Conservation (phyloP, 2,329 filamentous ascomycete species). For the Pleurostoma richardsiae region DNA sequence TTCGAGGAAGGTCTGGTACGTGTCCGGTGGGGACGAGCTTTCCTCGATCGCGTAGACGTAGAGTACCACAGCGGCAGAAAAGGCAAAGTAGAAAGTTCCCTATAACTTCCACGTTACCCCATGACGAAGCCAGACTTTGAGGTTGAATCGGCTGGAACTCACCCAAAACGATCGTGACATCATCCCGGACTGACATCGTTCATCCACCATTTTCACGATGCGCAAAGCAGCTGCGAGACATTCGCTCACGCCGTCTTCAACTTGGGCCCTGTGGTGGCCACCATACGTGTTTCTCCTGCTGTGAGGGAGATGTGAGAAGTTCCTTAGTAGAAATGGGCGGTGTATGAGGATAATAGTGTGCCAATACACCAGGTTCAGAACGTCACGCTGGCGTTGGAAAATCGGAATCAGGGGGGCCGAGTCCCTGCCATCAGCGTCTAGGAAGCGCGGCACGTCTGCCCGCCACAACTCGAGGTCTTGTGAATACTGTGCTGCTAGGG, state of each 20-base stretch:
- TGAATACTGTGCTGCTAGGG: conserved; percentile 19
- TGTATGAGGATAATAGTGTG: conserved; percentile 33
- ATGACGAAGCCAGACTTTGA: background rate
- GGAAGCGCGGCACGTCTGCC: conserved; percentile 20
- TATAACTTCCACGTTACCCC: conserved; percentile 2
- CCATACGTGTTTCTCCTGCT: background rate
- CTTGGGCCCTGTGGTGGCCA: background rate
- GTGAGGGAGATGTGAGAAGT: conserved; percentile 2
- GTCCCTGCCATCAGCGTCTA: conserved; percentile 30
- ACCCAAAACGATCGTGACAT: background rate
- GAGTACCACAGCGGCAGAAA: conserved; percentile 36
- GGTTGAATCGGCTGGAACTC: background rate
- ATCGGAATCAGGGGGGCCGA: conserved; percentile 26
- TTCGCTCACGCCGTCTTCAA: background rate
- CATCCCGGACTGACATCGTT: background rate
- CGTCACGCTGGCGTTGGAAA: conserved; percentile 33
- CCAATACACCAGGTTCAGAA: conserved; percentile 34
- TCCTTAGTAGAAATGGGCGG: conserved; percentile 27
- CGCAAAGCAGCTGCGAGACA: background rate
- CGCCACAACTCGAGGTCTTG: conserved; percentile 18
- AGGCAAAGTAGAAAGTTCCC: conserved; percentile 36
- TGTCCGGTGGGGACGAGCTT: conserved; percentile 14
- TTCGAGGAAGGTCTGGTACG: conserved; percentile 22
- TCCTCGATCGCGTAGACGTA: conserved; percentile 39
- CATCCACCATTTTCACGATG: background rate